These are phyloP conservation scores for Camptophora hylomeconis DNA, from an alignment of 2,329 filamentous ascomycete species.

Conservation along the genomic window DNA sequence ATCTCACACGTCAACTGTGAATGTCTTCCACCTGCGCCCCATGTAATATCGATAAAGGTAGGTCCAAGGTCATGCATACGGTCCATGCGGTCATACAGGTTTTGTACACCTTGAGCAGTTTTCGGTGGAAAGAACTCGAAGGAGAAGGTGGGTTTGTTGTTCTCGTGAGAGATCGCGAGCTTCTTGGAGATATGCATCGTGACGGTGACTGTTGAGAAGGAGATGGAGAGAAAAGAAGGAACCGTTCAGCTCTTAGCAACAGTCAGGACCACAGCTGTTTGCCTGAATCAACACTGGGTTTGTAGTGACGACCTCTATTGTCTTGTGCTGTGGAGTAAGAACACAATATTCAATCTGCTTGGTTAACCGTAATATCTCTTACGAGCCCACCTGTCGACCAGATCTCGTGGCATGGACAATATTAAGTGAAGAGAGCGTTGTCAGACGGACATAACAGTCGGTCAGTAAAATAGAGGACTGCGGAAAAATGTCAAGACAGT, in stretches of 20 bases:
- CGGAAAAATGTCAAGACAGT: too few relatives aligned
- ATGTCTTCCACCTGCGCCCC: constrained; percentile 86
- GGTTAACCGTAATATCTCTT: constrained; percentile 32
- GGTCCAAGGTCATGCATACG: constrained; percentile 93
- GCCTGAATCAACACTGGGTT: constrained; percentile 1
- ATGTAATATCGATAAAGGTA: constrained; percentile 95
- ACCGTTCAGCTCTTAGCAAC: not conserved
- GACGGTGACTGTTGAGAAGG: constrained; percentile 3
- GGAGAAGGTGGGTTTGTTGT: constrained; percentile 78
- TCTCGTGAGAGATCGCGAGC: constrained; percentile 66
- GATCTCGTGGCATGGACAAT: constrained; percentile 41
- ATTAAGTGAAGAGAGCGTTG: too few relatives aligned
- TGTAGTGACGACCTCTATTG: not conserved
- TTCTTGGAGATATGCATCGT: constrained; percentile 91
- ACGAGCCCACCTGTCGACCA: constrained; percentile 37
- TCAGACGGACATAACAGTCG: too few relatives aligned
- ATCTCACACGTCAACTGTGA: constrained; percentile 93
- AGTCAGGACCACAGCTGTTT: constrained; percentile 1
- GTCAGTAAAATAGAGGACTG: too few relatives aligned
- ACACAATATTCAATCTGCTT: constrained; percentile 1
- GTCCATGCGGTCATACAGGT: constrained; percentile 98
- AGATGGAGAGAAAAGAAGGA: not conserved
- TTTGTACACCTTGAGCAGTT: constrained; percentile 80
- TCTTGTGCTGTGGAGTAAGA: constrained; percentile 2
- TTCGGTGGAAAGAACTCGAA: constrained; percentile 99